Conservation (phyloP, 78 protist species). For the Monocercomonoides exilis region DNA sequence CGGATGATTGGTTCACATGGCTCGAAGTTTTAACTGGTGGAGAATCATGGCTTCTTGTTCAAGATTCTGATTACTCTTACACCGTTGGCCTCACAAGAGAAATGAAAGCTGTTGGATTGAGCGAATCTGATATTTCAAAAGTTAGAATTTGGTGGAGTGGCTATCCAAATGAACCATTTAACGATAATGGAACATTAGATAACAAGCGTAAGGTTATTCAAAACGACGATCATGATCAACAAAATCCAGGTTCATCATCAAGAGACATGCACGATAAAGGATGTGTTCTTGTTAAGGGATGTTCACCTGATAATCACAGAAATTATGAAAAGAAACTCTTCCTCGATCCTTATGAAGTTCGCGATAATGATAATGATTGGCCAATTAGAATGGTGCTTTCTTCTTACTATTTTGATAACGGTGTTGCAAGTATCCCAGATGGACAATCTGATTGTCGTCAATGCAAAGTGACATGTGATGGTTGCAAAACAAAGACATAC, state of each 20-base stretch:
- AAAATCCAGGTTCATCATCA: constrained; percentile 39
- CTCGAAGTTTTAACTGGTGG: constrained; percentile 53
- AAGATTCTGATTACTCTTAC: too few species aligned
- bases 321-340: constrained; percentile 40
- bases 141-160: constrained; percentile 54
- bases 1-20: constrained; percentile 24
- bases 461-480: neutral
- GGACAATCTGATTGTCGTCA: constrained; percentile 17
- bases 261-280: constrained; percentile 58
- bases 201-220: constrained; percentile 1
- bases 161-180: constrained; percentile 47
- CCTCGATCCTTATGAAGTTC: constrained; percentile 8
- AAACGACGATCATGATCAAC: constrained; percentile 38
- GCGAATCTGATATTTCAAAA: constrained; percentile 34
- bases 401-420: constrained; percentile 1
- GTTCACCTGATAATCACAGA: constrained; percentile 30
- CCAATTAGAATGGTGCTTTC: constrained; percentile 24
- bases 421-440: constrained; percentile 27
- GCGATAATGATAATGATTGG: constrained; percentile 4
- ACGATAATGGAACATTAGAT: neutral
- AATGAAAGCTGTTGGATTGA: constrained; percentile 27
- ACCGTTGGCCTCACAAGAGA: constrained; percentile 44
- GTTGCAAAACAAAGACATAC: constrained; percentile 2
- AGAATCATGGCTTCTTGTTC: constrained; percentile 34
- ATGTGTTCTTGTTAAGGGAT: constrained; percentile 17